A percentile compares a stretch with the other conserved stretches of the same genome.
Conservation (phyloP, 768 basidiomycete genomes). For the Rhodotorula diobovata region DNA sequence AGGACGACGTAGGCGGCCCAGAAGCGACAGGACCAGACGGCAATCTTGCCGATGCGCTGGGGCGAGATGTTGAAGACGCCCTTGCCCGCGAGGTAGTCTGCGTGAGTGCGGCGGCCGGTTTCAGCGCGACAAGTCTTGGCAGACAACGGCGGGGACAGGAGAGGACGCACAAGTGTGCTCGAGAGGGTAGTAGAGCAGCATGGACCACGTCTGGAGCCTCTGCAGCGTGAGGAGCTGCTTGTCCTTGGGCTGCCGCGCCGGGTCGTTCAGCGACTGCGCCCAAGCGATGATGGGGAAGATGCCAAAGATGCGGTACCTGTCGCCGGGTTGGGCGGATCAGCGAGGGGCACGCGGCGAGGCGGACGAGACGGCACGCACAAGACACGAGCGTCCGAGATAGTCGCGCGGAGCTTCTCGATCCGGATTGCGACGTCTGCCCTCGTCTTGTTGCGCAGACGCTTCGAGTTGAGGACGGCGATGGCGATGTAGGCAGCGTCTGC, state of each 20-base stretch:
- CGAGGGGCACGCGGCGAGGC: no score
- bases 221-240: slow-evolving; percentile 36
- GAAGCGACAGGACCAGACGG: slow-evolving; percentile 70
- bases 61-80: slow-evolving; percentile 33
- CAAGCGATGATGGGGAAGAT: slow-evolving; percentile 41
- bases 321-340: background rate
- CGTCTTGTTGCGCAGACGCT: slow-evolving; percentile 22
- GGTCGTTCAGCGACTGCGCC: slow-evolving; percentile 39
- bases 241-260: slow-evolving; percentile 33
- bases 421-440: slow-evolving; percentile 21
- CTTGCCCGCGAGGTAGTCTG: slow-evolving; percentile 42
- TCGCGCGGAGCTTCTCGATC: slow-evolving; percentile 32
- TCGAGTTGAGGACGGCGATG: slow-evolving; percentile 14
- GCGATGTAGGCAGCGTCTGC: slow-evolving; percentile 25
- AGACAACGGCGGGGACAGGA: no score
- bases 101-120: background rate
- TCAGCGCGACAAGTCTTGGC: background rate
- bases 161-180: slow-evolving; percentile 43
- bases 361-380: background rate
- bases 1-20: slow-evolving; percentile 76
- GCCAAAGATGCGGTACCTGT: slow-evolving; percentile 40
- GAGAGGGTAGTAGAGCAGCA: slow-evolving; percentile 47
- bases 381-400: slow-evolving; percentile 31
- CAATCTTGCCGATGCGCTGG: slow-evolving; percentile 46
- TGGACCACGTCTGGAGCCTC: slow-evolving; percentile 43